Conservation (phyloP, 768 basidiomycete species). For the Rubroboletus satanas region DNA sequence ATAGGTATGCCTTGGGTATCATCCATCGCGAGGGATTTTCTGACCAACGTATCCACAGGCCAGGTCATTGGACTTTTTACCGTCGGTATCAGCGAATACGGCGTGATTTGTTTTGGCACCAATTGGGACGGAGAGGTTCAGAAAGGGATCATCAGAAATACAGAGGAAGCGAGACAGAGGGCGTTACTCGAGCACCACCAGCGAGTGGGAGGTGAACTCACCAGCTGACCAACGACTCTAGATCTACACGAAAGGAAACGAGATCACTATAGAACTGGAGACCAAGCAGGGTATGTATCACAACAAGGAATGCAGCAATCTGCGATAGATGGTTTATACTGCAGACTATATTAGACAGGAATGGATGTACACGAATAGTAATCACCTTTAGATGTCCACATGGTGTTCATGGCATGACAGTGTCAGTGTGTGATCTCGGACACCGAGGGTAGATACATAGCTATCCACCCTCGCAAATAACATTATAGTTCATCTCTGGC, state of each 20-base stretch:
- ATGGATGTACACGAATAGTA: neutral
- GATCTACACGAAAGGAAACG: neutral
- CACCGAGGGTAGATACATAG: neutral
- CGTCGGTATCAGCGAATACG: slow-evolving; percentile 67
- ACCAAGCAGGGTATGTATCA: neutral
- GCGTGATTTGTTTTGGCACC: slow-evolving; percentile 52
- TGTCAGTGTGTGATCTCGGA: neutral
- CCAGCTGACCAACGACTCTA: slow-evolving; percentile 12
- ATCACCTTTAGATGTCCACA: neutral
- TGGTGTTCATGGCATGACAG: neutral
- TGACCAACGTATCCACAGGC: slow-evolving; percentile 37
- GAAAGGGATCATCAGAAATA: slow-evolving; percentile 38
- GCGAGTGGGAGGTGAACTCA: slow-evolving; percentile 10
- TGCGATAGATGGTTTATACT: neutral
- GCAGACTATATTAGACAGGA: neutral
- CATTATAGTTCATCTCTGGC: slow-evolving; percentile 29
- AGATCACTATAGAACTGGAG: neutral
- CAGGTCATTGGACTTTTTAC: slow-evolving; percentile 71
- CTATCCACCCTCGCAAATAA: slow-evolving; percentile 3
- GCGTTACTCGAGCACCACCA: slow-evolving; percentile 21
- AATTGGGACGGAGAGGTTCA: slow-evolving; percentile 46
- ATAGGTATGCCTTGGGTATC: slow-evolving; percentile 32
- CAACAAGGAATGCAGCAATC: neutral
- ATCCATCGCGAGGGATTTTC: neutral
- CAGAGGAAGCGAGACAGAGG: slow-evolving; percentile 30